Percentiles rank a stretch among this genome's conserved stretches.
Conservation (phyloP, 2,329 filamentous ascomycete species). For the Alternaria conjuncta region DNA sequence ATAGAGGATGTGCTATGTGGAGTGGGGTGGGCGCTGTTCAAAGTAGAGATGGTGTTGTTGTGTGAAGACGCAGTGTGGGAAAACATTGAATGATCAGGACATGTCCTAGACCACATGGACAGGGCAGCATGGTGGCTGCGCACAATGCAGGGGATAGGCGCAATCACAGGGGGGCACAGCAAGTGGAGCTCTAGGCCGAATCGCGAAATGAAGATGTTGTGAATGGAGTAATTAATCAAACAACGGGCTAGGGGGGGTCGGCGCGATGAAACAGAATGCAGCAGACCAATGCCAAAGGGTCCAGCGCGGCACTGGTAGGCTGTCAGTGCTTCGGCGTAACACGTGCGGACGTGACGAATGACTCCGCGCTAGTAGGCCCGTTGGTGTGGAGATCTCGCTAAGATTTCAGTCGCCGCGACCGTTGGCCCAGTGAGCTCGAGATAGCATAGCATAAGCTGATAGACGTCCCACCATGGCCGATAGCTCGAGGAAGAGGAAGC, state of each 20-base stretch:
- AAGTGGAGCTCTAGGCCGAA: slow-evolving; percentile 12
- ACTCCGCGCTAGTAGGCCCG: slow-evolving; percentile 8
- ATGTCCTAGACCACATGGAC: slow-evolving; percentile 22
- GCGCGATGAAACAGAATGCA: slow-evolving; percentile 18
- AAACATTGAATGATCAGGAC: slow-evolving; percentile 18
- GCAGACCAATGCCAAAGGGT: slow-evolving; percentile 4
- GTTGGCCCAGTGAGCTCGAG: slow-evolving; percentile 9
- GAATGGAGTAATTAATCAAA: slow-evolving; percentile 16
- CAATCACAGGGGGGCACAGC: slow-evolving; percentile 23
- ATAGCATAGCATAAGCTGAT: background rate
- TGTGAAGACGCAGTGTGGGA: slow-evolving; percentile 11
- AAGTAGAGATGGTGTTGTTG: slow-evolving; percentile 14
- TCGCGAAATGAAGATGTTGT: slow-evolving; percentile 22
- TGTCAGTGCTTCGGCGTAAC: background rate
- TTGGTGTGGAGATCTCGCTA: slow-evolving; percentile 14
- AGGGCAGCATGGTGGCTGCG: slow-evolving; percentile 12
- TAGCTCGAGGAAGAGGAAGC: slow-evolving; percentile 33
- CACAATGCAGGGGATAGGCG: slow-evolving; percentile 27
- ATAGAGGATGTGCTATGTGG: background rate
- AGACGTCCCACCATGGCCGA: slow-evolving; percentile 20
- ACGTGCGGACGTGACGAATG: slow-evolving; percentile 19
- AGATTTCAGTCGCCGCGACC: slow-evolving; percentile 7
- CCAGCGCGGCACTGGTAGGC: slow-evolving; percentile 3
- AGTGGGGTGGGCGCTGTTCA: background rate
- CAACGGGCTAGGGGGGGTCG: slow-evolving; percentile 1